Percentiles rank a stretch among this genome's conserved stretches.
Conservation (phyloP, 2,329 filamentous ascomycete genomes). For the Talaromyces sp. region DNA sequence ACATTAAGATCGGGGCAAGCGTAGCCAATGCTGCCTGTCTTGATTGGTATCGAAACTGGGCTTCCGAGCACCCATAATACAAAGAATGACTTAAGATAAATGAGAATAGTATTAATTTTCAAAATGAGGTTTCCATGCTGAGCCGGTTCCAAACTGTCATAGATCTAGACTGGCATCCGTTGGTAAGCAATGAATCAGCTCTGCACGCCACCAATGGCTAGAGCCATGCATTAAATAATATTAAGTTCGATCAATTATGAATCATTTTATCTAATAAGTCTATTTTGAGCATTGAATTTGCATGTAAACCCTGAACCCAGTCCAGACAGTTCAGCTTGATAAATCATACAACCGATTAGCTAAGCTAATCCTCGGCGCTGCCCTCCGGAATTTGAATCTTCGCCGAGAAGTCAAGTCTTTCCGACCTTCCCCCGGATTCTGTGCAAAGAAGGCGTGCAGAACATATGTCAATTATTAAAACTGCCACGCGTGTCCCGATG, state of each 20-base stretch:
- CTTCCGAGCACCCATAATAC: conserved; percentile 51
- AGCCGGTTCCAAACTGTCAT: conserved; percentile 2
- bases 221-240: too few relatives aligned
- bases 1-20: conserved; percentile 85
- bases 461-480: conserved; percentile 3
- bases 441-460: conserved; percentile 13
- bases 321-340: too few relatives aligned
- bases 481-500: conserved; percentile 6
- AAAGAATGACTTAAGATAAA: background rate
- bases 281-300: too few relatives aligned
- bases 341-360: conserved; percentile 26
- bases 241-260: too few relatives aligned
- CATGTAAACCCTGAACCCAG: too few relatives aligned
- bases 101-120: conserved; percentile 3
- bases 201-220: too few relatives aligned
- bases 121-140: background rate
- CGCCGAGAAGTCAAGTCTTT: conserved; percentile 15
- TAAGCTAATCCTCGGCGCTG: conserved; percentile 29
- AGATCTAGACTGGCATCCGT: conserved; percentile 11
- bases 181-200: conserved; percentile 10
- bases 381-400: conserved; percentile 27
- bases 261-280: too few relatives aligned
- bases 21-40: conserved; percentile 90
- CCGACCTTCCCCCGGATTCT: conserved; percentile 17
- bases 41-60: conserved; percentile 85